A percentile compares a stretch with the other conserved stretches of the same genome.
These are phyloP conservation scores for Aeschynomene evenia DNA, from an alignment of 306 rosid genomes.

Conservation along the genomic window DNA sequence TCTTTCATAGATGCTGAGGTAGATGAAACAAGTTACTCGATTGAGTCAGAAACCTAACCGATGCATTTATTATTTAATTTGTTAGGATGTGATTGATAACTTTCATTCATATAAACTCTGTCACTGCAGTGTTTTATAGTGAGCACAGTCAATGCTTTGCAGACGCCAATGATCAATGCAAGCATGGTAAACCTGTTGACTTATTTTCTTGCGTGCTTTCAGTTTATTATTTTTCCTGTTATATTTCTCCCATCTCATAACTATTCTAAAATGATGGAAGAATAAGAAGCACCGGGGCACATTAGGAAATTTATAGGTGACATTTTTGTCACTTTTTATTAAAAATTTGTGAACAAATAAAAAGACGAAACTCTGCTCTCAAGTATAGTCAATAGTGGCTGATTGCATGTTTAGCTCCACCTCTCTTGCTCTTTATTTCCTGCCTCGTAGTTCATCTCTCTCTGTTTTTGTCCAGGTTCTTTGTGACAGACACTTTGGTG, in stretches of 20 bases:
- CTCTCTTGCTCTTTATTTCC: not conserved
- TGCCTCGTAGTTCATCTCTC: conserved; percentile 12
- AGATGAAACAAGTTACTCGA: conserved; percentile 33
- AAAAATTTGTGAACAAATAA: not conserved
- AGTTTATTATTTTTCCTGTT: not conserved
- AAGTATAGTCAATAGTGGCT: not conserved
- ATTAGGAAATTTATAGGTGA: not conserved
- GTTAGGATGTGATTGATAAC: not conserved
- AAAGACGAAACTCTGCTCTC: conserved; percentile 8
- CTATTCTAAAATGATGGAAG: conserved; percentile 14
- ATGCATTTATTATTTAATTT: conserved; percentile 25
- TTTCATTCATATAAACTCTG: conserved; percentile 18
- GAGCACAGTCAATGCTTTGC: conserved; percentile 92
- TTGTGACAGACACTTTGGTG: conserved; percentile 94
- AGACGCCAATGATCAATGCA: conserved; percentile 98
- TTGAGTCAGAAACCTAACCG: conserved; percentile 15
- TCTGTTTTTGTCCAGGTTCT: conserved; percentile 55
- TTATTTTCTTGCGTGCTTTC: conserved; percentile 10
- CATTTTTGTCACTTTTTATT: not conserved
- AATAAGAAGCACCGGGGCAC: not conserved
- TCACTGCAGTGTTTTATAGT: conserved; percentile 86
- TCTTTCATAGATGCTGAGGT: conserved; percentile 99
- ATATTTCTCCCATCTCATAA: not conserved
- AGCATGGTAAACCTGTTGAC: conserved; percentile 67
- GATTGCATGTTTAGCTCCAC: conserved; percentile 6